phyloP scores from a whole-genome alignment of 257 asterid genomes.

The Euphrasia confusa region DNA sequence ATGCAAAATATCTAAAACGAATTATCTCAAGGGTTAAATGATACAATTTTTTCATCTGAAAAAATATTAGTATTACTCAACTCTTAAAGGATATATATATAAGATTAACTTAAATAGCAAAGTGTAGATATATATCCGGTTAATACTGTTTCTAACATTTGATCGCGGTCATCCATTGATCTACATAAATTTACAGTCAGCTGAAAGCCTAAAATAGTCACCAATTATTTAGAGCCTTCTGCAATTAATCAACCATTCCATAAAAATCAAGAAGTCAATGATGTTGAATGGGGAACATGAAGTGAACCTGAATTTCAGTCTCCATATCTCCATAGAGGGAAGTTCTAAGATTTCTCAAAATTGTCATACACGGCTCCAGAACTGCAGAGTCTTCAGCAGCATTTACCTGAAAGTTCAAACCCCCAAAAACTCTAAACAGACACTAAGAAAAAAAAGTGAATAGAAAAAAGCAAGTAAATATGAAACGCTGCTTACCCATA shows the following conservation, averaged over 20 bases:
- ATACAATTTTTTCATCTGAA: neutral
- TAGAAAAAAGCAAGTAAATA: conserved; percentile 4
- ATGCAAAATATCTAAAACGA: neutral
- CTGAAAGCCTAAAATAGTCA: conserved; percentile 13
- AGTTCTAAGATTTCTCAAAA: conserved; percentile 61
- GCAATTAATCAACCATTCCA: conserved; percentile 1
- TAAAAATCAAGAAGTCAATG: conserved; percentile 8
- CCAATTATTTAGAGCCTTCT: neutral
- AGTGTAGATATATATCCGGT: neutral
- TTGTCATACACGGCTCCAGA: conserved; percentile 65
- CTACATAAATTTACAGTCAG: conserved; percentile 17
- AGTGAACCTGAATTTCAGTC: conserved; percentile 63
- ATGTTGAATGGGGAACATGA: conserved; percentile 15
- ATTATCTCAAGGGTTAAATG: neutral
- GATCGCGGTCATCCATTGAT: neutral
- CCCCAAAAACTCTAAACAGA: conserved; percentile 19
- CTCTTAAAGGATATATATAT: neutral
- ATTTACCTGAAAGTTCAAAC: conserved; percentile 40
- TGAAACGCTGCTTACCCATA: conserved; percentile 51
- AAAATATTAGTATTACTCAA: neutral
- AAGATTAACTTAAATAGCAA: too few species aligned
- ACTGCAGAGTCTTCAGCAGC: conserved; percentile 46
- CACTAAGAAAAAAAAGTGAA: conserved; percentile 11
- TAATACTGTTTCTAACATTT: neutral
- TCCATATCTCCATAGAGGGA: conserved; percentile 50